Conservation (phyloP, 495 filamentous ascomycete genomes). For the Usnea hakonensis region DNA sequence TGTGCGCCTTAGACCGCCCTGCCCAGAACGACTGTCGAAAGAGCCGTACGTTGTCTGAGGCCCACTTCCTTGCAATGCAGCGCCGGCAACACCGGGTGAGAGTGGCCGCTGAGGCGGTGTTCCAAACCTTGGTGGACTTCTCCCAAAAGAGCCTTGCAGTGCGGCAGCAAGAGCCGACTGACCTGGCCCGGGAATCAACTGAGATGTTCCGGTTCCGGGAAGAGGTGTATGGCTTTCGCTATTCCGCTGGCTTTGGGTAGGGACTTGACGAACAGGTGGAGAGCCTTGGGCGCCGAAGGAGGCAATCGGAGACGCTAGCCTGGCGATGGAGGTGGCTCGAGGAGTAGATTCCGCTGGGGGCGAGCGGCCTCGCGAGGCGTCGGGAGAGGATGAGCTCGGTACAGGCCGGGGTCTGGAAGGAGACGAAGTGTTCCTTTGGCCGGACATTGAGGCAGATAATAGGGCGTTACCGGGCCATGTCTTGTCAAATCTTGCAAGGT, state of each 20-base stretch:
- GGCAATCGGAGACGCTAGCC: constrained; percentile 62
- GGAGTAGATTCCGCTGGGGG: constrained; percentile 41
- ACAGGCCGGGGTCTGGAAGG: constrained; percentile 22
- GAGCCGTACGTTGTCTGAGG: constrained; percentile 69
- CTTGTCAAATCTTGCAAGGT: background rate
- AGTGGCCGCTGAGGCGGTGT: constrained; percentile 48
- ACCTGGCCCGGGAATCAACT: constrained; percentile 54
- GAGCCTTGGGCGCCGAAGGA: constrained; percentile 42
- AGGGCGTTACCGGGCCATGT: background rate
- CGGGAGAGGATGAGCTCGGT: constrained; percentile 31
- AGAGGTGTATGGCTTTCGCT: constrained; percentile 41
- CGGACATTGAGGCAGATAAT: constrained; percentile 16
- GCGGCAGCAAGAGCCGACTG: constrained; percentile 71
- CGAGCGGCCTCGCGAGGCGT: constrained; percentile 39
- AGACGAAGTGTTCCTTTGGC: constrained; percentile 16
- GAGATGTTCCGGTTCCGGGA: constrained; percentile 42
- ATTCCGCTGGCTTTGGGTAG: constrained; percentile 30
- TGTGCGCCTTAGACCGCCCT: constrained; percentile 29
- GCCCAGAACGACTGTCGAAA: constrained; percentile 55
- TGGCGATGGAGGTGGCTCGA: constrained; percentile 61
- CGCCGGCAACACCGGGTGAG: constrained; percentile 44
- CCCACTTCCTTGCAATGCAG: constrained; percentile 40
- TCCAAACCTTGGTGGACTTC: constrained; percentile 42
- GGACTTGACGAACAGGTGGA: constrained; percentile 40
- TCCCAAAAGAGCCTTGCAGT: constrained; percentile 54